These are phyloP conservation scores for Podila minutissima DNA, from an alignment of 192 early-diverging fungal genomes.

Conservation along the genomic window DNA sequence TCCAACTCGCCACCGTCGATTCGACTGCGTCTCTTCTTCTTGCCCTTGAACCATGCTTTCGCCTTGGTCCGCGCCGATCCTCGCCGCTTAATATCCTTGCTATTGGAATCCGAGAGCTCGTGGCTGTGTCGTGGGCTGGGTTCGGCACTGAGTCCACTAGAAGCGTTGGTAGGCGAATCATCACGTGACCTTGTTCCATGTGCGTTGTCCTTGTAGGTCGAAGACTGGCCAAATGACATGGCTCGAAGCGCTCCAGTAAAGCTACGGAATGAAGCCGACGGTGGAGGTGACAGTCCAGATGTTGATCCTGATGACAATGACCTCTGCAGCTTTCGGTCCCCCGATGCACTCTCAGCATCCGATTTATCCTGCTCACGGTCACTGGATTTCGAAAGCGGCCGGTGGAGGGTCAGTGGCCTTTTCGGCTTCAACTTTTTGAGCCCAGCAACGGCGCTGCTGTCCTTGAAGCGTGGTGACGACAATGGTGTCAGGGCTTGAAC, in stretches of 20 bases:
- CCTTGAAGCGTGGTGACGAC: not conserved
- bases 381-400: not conserved
- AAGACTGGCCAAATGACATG: conserved; percentile 38
- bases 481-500: not conserved
- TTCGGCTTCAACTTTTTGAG: conserved; percentile 34
- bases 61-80: conserved; percentile 34
- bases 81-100: conserved; percentile 30
- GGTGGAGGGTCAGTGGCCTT: conserved; percentile 13
- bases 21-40: conserved; percentile 22
- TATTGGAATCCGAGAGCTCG: conserved; percentile 23
- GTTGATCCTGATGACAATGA: conserved; percentile 5
- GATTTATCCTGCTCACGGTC: conserved; percentile 4
- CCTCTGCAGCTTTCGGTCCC: conserved; percentile 6
- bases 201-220: not conserved
- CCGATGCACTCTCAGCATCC: not conserved
- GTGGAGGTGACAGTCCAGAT: conserved; percentile 10
- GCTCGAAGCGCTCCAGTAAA: conserved; percentile 32
- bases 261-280: conserved; percentile 26
- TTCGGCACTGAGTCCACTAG: not conserved
- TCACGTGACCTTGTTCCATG: not conserved
- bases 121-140: conserved; percentile 22
- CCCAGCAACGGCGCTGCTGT: conserved; percentile 1
- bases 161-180: not conserved
- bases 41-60: conserved; percentile 46
- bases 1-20: not conserved